Evolutionary conservation across 805 yeast genomes (phyloP), one percentile per base, ranked within the genome.

Genomic region (Cyberlindnera samutprakarnensis): DNA sequence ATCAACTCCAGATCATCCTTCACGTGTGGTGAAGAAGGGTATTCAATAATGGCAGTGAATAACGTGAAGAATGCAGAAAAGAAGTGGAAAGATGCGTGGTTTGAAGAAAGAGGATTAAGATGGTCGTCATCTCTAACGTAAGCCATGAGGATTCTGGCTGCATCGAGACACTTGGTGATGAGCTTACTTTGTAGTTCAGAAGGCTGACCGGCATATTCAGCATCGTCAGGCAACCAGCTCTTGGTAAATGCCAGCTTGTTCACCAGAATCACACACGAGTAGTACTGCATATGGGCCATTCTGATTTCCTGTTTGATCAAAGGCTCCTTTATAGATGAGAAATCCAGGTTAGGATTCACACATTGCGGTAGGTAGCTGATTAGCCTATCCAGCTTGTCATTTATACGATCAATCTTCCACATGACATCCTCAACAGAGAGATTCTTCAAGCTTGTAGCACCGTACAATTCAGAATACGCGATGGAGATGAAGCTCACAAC

Each of bases 241-340:
- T 44, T 38, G 7, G 40, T 41, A 15, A 47, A 50, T 3, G 55
- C 50, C 49, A 49, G 42, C 37, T 53, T 41, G 36, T 49, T 50
- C 22, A 45, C 37, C 8, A 46, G 34, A 42, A 50, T 36, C 9
- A 34, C 27, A 14, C 39, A 38, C 3, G 45, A 31, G 24, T 40
- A 38, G 23, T 41, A 46, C n/a, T 42, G 43, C 11, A 44, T 28
- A 21, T 49, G 51, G 10, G 45, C n/a, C 12, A 39, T 19, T 4
- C 37, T 35, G 13, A 35, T 28, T 12, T 42, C 44, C 6, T 37
- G 24, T 27, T 19, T 29, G 27, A 28, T 22, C 12, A 32, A 31
- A 10, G 30, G 18, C 3, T 38, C 32, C 18, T 31, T 30, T 20
- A 38, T 22, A 6, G 10, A 4, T 4, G n/a, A 20, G 18, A 38